Conservation (phyloP, 208 protist species). For the Trypanosoma vivax region DNA sequence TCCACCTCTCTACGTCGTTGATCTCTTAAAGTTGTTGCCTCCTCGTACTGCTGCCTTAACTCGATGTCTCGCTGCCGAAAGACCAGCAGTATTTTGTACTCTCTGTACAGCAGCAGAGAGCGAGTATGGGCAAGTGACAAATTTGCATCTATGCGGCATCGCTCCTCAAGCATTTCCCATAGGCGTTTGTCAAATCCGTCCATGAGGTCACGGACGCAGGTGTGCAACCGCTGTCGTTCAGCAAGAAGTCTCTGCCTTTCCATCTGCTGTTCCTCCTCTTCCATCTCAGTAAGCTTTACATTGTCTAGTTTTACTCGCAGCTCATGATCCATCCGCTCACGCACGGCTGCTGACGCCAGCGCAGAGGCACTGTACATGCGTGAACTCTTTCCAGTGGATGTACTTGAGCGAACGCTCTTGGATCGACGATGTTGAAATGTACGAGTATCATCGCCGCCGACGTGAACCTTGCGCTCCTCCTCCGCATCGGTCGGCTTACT, state of each 20-base stretch:
- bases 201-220: slow-evolving; percentile 39
- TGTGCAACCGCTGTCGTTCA: slow-evolving; percentile 56
- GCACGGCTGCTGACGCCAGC: slow-evolving; percentile 37
- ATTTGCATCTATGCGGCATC: slow-evolving; percentile 87
- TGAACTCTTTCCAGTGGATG: slow-evolving; percentile 20
- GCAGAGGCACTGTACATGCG: slow-evolving; percentile 32
- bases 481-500: not conserved
- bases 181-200: slow-evolving; percentile 73
- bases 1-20: slow-evolving; percentile 51
- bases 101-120: slow-evolving; percentile 90
- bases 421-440: not conserved
- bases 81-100: slow-evolving; percentile 92
- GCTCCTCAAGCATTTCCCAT: slow-evolving; percentile 68
- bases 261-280: slow-evolving; percentile 82
- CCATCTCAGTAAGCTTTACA: slow-evolving; percentile 61
- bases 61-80: slow-evolving; percentile 89
- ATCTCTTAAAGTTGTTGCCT: slow-evolving; percentile 51
- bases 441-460: not conserved
- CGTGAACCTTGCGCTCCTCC: not conserved
- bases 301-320: slow-evolving; percentile 77
- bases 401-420: not conserved
- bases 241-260: slow-evolving; percentile 41
- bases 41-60: slow-evolving; percentile 51
- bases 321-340: slow-evolving; percentile 79
- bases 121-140: slow-evolving; percentile 90